phyloP scores from a whole-genome alignment of 1,139 yeast genomes.

The Saccharomyces hybrid region DNA sequence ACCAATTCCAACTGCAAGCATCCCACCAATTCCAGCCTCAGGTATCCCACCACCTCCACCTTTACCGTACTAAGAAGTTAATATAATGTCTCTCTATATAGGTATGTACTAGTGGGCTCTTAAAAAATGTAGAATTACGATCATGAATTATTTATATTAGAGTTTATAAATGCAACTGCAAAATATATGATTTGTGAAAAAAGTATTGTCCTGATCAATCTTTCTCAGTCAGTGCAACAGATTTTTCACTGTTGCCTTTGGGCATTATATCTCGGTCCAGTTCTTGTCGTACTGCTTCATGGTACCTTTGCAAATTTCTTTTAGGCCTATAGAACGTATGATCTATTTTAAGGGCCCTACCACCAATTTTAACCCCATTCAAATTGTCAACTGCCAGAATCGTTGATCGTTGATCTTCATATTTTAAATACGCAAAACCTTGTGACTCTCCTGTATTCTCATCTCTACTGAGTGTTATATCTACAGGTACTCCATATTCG shows the following conservation, averaged over 20 bases:
- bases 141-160: neutral
- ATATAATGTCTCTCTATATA: neutral
- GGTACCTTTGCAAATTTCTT: constrained; percentile 41
- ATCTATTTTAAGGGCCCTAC: constrained; percentile 58
- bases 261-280: constrained; percentile 19
- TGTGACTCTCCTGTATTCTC: constrained; percentile 57
- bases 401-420: constrained; percentile 74
- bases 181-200: neutral
- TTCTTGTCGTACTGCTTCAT: constrained; percentile 23
- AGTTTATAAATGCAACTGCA: neutral
- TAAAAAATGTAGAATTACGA: neutral
- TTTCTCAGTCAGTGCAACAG: neutral
- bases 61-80: constrained; percentile 11
- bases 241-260: neutral
- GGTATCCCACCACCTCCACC: constrained; percentile 32
- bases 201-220: neutral
- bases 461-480: constrained; percentile 65
- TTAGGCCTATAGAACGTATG: constrained; percentile 59
- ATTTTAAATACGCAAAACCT: constrained; percentile 79
- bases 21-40: constrained; percentile 13
- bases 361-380: constrained; percentile 61
- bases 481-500: constrained; percentile 84
- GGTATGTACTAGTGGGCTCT: too few relatives aligned
- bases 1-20: constrained; percentile 10
- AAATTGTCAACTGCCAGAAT: constrained; percentile 84